Base-by-base conservation (phyloP, 164 flowering plant genomes). In the Vitis rupestris region DNA sequence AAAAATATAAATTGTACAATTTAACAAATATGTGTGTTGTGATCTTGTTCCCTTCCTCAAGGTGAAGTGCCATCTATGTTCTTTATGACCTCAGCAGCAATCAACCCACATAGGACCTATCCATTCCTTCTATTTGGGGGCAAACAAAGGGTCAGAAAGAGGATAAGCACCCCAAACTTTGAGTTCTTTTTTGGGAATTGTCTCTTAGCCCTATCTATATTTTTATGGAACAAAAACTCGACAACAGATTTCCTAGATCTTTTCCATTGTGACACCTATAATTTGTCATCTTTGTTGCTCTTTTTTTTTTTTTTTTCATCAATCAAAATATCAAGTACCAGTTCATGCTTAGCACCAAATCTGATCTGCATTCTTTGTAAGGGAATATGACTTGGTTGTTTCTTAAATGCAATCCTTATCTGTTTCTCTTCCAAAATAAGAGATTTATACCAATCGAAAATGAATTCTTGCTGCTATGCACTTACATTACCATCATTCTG, bases 401-500 rank as follows among this genome's bases (percentile, higher is more conserved):
- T 23, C 27, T 23, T 23, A 23, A 23, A 23, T 23, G 27, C 27
- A 1, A 23, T 23, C 27, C 27, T 23, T 23, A 23, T 23, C 27
- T 23, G 27, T 23, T 23, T 23, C 27, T 23, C 27, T 37, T 37
- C 44, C 44, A 37, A 37, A 37, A 37, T 37, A 3, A 37, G 44
- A 37, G 44, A 37, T 37, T 37, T 3, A 37, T 37, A 37, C 0
- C 44, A 37, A 6, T 37, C 44, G 2, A 37, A 37, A 37, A 37
- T 37, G 44, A 37, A 37, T 37, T 37, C 44, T 37, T 37, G 44
- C 44, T 37, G 6, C 44, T 37, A 37, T 37, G 44, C 44, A 37
- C 14, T 52, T 44, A 23, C 30, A 15, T 27, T 55, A 15, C 0
- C 19, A 66, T 60, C 62, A 65, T 71, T 63, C 51, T 74, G 75